phyloP scores from a whole-genome alignment of 805 yeast species.

The Barnettozyma salicaria region DNA sequence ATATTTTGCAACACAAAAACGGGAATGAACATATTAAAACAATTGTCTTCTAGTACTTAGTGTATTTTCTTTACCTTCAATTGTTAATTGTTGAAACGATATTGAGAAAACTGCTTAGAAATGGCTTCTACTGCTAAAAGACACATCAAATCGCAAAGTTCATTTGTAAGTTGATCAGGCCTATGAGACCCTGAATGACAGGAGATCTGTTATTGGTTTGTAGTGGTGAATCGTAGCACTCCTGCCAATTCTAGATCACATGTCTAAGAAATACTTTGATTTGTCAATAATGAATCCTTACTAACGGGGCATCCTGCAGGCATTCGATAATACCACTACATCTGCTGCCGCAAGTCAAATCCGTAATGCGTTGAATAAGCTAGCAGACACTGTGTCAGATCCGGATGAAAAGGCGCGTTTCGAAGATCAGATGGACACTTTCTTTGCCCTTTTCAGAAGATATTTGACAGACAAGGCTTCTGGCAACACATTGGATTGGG shows the following conservation, averaged over 20 bases:
- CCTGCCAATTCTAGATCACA: too few relatives aligned
- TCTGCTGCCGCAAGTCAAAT: slow-evolving; percentile 95
- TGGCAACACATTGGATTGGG: slow-evolving; percentile 87
- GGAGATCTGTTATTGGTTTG: too few relatives aligned
- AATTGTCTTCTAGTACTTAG: too few relatives aligned
- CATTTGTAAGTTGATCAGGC: slow-evolving; percentile 26
- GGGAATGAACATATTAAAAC: too few relatives aligned
- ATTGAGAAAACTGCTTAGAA: not conserved
- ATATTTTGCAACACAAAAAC: too few relatives aligned
- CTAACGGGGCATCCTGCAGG: slow-evolving; percentile 35
- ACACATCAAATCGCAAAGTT: slow-evolving; percentile 35
- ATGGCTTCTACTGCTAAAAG: slow-evolving; percentile 28
- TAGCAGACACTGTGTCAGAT: slow-evolving; percentile 75
- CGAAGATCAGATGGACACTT: slow-evolving; percentile 90
- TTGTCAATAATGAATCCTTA: slow-evolving; percentile 1
- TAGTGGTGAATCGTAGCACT: too few relatives aligned
- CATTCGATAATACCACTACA: slow-evolving; percentile 91
- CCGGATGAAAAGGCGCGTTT: slow-evolving; percentile 47
- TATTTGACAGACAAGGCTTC: slow-evolving; percentile 85
- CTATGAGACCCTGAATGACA: too few relatives aligned
- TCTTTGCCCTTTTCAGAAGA: slow-evolving; percentile 89
- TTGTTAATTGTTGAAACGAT: not conserved
- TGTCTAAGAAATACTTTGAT: too few relatives aligned
- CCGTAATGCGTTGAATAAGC: slow-evolving; percentile 89
- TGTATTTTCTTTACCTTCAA: too few relatives aligned